Base-by-base conservation (phyloP, 495 filamentous ascomycete genomes). In the Xylaria flabelliformis region DNA sequence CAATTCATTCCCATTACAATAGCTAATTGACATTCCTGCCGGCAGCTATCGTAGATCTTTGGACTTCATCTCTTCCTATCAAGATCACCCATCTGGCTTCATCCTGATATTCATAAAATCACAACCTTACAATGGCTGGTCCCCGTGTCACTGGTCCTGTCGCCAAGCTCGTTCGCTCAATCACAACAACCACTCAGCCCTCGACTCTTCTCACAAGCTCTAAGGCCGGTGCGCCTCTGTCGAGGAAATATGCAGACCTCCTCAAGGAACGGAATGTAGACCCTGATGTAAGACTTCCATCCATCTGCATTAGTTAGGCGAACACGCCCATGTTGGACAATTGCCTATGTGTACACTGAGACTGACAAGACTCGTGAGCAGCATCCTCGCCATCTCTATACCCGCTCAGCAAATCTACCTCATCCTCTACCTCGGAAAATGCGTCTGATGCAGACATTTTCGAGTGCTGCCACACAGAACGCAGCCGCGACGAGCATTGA, bases 401-500 rank as follows among this genome's bases (percentile, higher is more conserved):
- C 78, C 8, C 80, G 78, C 32, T 73, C 73, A 2, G 72, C 75
- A 4, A 80, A 80, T 48, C 80, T 74, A 19, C 78, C 74, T 50
- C 75, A 80, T 9, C 79, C 80, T 10, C 76, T 74, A 50, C 76
- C 75, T 56, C 79, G 77, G 72, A 80, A 71, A 4, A 70, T 83
- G 74, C 84, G 82, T 69, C 74, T 86, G 69, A 86, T 86, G 84
- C 84, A 86, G 74, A 84, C 82, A 75, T 86, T 86, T 76, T 79
- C 81, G 51, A 83, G 80, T n/a, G 77, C 82, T 9, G 74, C 78
- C 36, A 59, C 78, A 10, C 56, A 69, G 15, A 63, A 73, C 24
- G 67, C 65, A 55, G 39, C 75, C 69, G 58, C 75, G 67, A 70
- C 56, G 58, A 78, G 78, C 50, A 78, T 86, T 69, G 84, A 86